These are phyloP conservation scores for Inga laurina DNA, from an alignment of 306 rosid genomes.

Conservation along the genomic window DNA sequence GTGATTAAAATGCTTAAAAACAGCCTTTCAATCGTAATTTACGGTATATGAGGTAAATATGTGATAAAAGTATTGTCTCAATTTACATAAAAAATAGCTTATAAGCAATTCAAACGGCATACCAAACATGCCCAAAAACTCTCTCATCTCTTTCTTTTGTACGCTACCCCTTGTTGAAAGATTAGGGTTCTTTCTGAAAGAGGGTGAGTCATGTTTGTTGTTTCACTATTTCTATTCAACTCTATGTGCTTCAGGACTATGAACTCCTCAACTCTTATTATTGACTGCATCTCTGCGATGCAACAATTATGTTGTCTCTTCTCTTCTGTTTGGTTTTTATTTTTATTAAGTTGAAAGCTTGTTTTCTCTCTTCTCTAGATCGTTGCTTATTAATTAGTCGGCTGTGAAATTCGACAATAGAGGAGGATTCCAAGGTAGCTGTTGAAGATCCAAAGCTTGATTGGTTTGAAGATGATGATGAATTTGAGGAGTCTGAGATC, in stretches of 20 bases:
- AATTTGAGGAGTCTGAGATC: conserved; percentile 48
- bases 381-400: neutral
- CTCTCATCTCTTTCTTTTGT: neutral
- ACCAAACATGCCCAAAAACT: too few species aligned
- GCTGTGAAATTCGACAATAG: conserved; percentile 18
- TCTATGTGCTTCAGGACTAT: neutral
- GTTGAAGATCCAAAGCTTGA: conserved; percentile 45
- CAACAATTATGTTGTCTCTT: neutral
- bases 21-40: too few species aligned
- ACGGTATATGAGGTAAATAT: too few species aligned
- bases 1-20: too few species aligned
- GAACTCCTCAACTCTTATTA: neutral
- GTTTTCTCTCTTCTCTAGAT: neutral
- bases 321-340: neutral
- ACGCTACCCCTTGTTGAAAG: neutral
- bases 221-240: neutral
- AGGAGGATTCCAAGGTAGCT: conserved; percentile 39
- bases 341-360: neutral
- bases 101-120: too few species aligned
- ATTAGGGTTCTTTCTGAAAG: neutral
- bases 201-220: neutral
- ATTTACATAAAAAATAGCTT: too few species aligned
- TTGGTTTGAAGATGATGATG: conserved; percentile 48
- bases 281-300: neutral
- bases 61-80: too few species aligned